phyloP scores from a whole-genome alignment of 2,329 filamentous ascomycete genomes.

The Leptoxyphium fumago region DNA sequence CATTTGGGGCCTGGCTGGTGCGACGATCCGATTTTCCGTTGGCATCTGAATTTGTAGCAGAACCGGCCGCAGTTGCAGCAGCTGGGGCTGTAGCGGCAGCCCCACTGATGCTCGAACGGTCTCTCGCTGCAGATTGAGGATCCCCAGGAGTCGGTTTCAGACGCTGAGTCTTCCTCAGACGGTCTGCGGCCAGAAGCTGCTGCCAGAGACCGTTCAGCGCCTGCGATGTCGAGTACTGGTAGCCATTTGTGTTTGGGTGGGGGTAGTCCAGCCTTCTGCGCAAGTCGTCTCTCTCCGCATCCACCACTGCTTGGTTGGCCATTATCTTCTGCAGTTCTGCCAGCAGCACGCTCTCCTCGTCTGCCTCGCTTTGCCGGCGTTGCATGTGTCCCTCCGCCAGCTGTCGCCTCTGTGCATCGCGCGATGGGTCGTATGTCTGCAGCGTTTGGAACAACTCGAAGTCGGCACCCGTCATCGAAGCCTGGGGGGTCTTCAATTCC shows the following conservation, averaged over 20 bases:
- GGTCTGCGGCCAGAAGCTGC: constrained; percentile 68
- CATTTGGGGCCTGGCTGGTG: constrained; percentile 11
- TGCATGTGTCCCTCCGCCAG: constrained; percentile 68
- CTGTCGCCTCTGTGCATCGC: constrained; percentile 68
- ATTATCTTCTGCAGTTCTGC: constrained; percentile 87
- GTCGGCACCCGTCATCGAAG: constrained; percentile 77
- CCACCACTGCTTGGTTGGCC: constrained; percentile 69
- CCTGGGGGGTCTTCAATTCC: constrained; percentile 61
- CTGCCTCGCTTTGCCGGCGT: constrained; percentile 71
- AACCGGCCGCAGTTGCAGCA: not conserved
- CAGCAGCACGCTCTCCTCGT: constrained; percentile 80
- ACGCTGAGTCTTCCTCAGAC: constrained; percentile 67
- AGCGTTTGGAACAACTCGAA: constrained; percentile 74
- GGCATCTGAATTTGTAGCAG: not conserved
- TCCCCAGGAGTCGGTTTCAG: constrained; percentile 16
- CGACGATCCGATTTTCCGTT: constrained; percentile 6
- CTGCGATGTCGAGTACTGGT: constrained; percentile 60
- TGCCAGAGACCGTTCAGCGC: constrained; percentile 69
- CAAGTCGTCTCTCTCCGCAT: constrained; percentile 75
- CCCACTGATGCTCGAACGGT: constrained; percentile 17
- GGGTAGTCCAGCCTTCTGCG: constrained; percentile 68
- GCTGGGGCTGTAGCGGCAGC: constrained; percentile 5
- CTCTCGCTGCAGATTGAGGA: constrained; percentile 1
- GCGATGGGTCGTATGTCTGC: constrained; percentile 67
- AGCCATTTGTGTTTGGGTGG: constrained; percentile 39